Percentiles rank a stretch among this genome's conserved stretches.
Conservation (phyloP, 2,329 filamentous ascomycete species). For the Bertia moriformis region DNA sequence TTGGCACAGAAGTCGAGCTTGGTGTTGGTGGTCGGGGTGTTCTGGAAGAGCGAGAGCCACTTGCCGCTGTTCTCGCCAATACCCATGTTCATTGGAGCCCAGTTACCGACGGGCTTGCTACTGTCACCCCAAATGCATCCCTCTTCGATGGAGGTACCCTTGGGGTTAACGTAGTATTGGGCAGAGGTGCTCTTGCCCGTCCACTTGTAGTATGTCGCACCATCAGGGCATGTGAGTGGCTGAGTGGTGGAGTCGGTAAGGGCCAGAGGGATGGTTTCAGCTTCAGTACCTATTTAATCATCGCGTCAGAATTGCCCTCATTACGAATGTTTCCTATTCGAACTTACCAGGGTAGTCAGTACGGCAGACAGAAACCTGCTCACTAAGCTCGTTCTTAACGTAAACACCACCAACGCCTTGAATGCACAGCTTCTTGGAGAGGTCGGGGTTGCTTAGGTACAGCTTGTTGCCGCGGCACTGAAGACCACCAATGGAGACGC, state of each 20-base stretch:
- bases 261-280: conserved; percentile 66
- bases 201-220: conserved; percentile 64
- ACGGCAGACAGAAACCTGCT: conserved; percentile 66
- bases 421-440: conserved; percentile 60
- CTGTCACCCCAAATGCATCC: conserved; percentile 63
- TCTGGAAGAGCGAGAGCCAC: conserved; percentile 75
- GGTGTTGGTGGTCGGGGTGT: conserved; percentile 58
- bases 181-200: conserved; percentile 62
- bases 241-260: conserved; percentile 36
- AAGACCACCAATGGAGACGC: conserved; percentile 78
- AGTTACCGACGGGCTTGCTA: conserved; percentile 55
- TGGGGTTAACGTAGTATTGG: conserved; percentile 93
- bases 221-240: conserved; percentile 64
- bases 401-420: conserved; percentile 54
- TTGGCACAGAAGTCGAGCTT: conserved; percentile 66
- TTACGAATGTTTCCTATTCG: conserved; percentile 2
- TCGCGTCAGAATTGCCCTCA: conserved; percentile 1
- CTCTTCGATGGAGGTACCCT: conserved; percentile 48
- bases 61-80: conserved; percentile 59
- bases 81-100: conserved; percentile 73
- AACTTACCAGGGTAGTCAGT: conserved; percentile 74
- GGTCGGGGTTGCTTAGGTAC: conserved; percentile 61
- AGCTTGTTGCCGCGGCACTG: conserved; percentile 61
- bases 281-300: conserved; percentile 57
- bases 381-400: conserved; percentile 59